phyloP scores from a whole-genome alignment of 192 early-diverging fungal genomes.

The Coemansia aciculifera region DNA sequence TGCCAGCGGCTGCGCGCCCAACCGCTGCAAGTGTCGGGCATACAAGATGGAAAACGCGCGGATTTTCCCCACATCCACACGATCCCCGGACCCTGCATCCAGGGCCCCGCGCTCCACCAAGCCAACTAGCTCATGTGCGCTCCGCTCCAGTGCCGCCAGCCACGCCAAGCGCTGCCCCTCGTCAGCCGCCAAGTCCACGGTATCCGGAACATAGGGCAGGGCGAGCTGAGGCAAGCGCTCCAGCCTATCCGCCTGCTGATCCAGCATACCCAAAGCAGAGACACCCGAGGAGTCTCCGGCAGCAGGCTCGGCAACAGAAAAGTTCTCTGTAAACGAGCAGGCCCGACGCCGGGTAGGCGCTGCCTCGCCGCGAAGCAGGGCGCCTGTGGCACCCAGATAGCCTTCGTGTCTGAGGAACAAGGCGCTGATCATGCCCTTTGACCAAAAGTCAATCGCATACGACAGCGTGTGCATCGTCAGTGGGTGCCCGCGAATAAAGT shows the following conservation, averaged over 20 bases:
- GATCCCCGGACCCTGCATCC: not conserved
- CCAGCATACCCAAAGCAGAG: slow-evolving; percentile 66
- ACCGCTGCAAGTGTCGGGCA: slow-evolving; percentile 61
- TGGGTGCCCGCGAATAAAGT: slow-evolving; percentile 95
- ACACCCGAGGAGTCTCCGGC: slow-evolving; percentile 52
- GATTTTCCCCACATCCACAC: slow-evolving; percentile 8
- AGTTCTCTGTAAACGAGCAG: slow-evolving; percentile 85
- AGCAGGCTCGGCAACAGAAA: slow-evolving; percentile 63
- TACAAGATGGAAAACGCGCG: slow-evolving; percentile 67
- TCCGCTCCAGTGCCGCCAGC: slow-evolving; percentile 72
- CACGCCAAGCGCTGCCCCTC: slow-evolving; percentile 68
- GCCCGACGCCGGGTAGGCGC: slow-evolving; percentile 14
- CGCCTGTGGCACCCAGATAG: slow-evolving; percentile 92
- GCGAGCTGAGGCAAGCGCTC: slow-evolving; percentile 63
- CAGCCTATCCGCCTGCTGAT: slow-evolving; percentile 57
- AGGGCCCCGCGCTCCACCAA: slow-evolving; percentile 58
- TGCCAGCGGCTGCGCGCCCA: slow-evolving; percentile 68
- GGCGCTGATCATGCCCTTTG: slow-evolving; percentile 90
- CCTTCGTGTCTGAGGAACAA: slow-evolving; percentile 97
- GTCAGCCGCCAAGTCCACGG: slow-evolving; percentile 59
- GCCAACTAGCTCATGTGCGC: slow-evolving; percentile 62
- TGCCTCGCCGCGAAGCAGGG: slow-evolving; percentile 32
- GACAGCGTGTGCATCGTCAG: slow-evolving; percentile 97
- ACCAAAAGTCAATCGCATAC: slow-evolving; percentile 98
- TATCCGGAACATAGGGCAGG: slow-evolving; percentile 68